These are phyloP conservation scores for Epichloe baconii DNA, from an alignment of 2,329 filamentous ascomycete genomes.

Conservation along the genomic window DNA sequence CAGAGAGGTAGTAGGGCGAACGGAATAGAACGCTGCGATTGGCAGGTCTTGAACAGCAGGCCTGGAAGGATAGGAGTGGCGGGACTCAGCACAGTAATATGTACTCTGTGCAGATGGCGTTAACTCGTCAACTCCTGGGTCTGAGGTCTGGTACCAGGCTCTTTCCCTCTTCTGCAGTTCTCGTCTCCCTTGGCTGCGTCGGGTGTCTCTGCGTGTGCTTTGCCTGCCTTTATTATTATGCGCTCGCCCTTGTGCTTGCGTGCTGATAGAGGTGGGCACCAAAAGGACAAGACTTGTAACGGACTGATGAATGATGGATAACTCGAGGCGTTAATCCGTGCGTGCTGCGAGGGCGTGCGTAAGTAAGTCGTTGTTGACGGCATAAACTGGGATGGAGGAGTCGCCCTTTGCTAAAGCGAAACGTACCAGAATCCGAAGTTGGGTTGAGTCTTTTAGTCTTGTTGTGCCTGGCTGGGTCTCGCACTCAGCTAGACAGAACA, in stretches of 20 bases:
- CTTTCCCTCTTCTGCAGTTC: too few species aligned
- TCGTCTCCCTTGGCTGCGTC: too few species aligned
- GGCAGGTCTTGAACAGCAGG: conserved; percentile 2
- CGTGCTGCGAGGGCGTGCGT: neutral
- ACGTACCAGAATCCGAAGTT: neutral
- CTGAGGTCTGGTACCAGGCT: neutral
- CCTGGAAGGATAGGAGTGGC: neutral
- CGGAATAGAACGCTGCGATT: conserved; percentile 3
- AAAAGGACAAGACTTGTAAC: neutral
- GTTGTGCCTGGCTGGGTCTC: neutral
- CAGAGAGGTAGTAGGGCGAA: neutral
- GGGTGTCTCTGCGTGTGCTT: too few species aligned
- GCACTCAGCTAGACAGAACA: neutral
- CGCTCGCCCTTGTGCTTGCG: neutral
- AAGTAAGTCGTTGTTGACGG: neutral
- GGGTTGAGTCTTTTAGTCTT: neutral
- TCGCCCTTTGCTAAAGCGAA: neutral
- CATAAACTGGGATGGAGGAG: neutral
- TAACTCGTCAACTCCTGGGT: neutral
- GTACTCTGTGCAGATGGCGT: conserved; percentile 1
- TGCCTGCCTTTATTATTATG: too few species aligned
- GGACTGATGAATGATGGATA: neutral
- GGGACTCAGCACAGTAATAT: neutral
- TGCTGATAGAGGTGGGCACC: neutral
- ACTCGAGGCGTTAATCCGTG: neutral